phyloP scores from a whole-genome alignment of 169 alveolate genomes.

The Eimeria sp. region DNA sequence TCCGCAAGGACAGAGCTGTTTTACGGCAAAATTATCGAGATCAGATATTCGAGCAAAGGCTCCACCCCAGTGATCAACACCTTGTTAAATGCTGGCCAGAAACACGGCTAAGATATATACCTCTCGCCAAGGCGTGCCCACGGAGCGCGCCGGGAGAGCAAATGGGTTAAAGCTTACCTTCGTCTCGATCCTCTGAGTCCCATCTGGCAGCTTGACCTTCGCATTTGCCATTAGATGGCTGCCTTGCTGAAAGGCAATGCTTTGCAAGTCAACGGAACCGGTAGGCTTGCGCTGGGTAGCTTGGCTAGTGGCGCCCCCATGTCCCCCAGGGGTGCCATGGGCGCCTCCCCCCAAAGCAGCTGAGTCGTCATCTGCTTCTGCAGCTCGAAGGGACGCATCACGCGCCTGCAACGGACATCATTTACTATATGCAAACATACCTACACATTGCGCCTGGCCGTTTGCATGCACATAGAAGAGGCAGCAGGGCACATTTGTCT shows the following conservation, averaged over 20 bases:
- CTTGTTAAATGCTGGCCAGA: not conserved
- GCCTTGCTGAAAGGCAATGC: slow-evolving; percentile 92
- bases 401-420: slow-evolving; percentile 69
- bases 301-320: slow-evolving; percentile 35
- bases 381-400: slow-evolving; percentile 80
- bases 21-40: not conserved
- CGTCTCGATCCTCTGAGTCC: slow-evolving; percentile 93
- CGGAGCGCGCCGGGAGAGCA: not conserved
- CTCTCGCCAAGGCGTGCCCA: too few species aligned
- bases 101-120: not conserved
- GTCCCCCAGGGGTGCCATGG: slow-evolving; percentile 65
- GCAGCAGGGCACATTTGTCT: not conserved
- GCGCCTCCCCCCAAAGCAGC: slow-evolving; percentile 77
- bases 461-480: not conserved
- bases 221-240: slow-evolving; percentile 94
- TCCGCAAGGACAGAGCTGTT: not conserved
- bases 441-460: not conserved
- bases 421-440: not conserved
- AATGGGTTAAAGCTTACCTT: slow-evolving; percentile 86
- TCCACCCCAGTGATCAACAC: not conserved
- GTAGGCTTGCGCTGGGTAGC: slow-evolving; percentile 80
- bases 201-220: slow-evolving; percentile 96
- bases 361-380: slow-evolving; percentile 81
- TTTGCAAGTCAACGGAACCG: slow-evolving; percentile 91
- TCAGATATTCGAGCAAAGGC: not conserved